phyloP scores from a whole-genome alignment of 2,329 filamentous ascomycete species.

The Gremmenia infestans region DNA sequence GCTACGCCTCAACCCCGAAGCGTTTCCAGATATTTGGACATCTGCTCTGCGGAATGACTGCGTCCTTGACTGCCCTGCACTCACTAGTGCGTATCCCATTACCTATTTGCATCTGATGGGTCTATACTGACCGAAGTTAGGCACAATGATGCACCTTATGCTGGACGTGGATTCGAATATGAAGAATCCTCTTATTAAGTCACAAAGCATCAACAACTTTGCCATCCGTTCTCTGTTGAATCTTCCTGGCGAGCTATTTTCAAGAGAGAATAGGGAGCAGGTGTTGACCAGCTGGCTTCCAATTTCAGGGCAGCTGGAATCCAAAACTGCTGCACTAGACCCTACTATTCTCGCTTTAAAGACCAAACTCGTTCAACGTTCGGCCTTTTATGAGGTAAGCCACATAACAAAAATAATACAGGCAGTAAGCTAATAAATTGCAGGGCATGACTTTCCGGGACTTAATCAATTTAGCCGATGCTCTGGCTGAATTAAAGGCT shows the following conservation, averaged over 20 bases:
- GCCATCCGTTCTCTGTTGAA: slow-evolving; percentile 23
- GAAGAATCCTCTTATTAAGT: slow-evolving; percentile 16
- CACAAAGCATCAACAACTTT: slow-evolving; percentile 18
- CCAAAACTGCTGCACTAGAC: slow-evolving; percentile 13
- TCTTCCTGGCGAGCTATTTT: slow-evolving; percentile 35
- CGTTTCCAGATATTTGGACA: slow-evolving; percentile 24
- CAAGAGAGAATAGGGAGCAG: slow-evolving; percentile 40
- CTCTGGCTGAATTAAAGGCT: slow-evolving; percentile 10
- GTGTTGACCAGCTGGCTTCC: slow-evolving; percentile 35
- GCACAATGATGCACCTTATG: slow-evolving; percentile 25
- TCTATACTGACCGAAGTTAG: slow-evolving; percentile 9
- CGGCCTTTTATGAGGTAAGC: slow-evolving; percentile 44
- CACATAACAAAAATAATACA: not conserved
- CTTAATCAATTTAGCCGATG: slow-evolving; percentile 31
- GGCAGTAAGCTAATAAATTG: slow-evolving; percentile 4
- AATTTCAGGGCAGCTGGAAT: not conserved
- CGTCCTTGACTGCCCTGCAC: slow-evolving; percentile 19
- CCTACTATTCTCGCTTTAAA: slow-evolving; percentile 39
- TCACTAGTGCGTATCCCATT: slow-evolving; percentile 18
- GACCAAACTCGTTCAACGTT: slow-evolving; percentile 45
- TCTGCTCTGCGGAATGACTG: slow-evolving; percentile 20
- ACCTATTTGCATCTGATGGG: not conserved
- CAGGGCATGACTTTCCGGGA: slow-evolving; percentile 34
- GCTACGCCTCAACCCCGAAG: slow-evolving; percentile 12
- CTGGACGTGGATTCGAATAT: slow-evolving; percentile 17